Evolutionary conservation across 306 rosid species (phyloP), one percentile per base, ranked within the genome.

Genomic region (Geum urbanum): DNA sequence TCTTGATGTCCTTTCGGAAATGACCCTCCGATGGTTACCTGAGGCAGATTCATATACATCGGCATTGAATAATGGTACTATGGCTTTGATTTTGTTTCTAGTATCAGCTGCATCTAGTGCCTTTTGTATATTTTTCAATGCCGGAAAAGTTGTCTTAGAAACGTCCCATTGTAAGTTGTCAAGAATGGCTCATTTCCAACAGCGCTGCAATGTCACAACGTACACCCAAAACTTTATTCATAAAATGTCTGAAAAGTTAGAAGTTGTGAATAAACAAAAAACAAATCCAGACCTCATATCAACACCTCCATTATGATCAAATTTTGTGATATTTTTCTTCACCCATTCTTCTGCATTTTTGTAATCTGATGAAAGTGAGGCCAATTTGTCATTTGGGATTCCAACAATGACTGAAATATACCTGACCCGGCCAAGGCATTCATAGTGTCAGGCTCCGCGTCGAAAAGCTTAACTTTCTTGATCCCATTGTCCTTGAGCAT

Each of bases 171-270:
- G 79, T 82, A 92, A 70, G 83, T 78, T 44, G 66, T 22, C 73
- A 90, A 81, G 78, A 88, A 92, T 0, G 98, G 79, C 41, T 92
- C 98, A 35, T 90, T 92, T 48, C 98, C 97, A 54, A 92, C 97
- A 0, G 81, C 89, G 71, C 96, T 92, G 47, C 41, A 56, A 20
- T 45, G 39, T 37, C 11, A 22, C 13, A 24, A 35, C 27, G 27
- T 24, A 24, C 0, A 15, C 7, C 3, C 5, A 20, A 59, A 37
- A 59, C 5, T 60, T 8, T 15, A 35, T 35, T 5, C 32, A 49
- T 49, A 27, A 27, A 27, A 27, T 27, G 32, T 27, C 32, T 27
- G 32, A 27, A 27, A 1, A 27, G 32, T 27, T 27, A 2, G 1
- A 27, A 27, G 2, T 27, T 27, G 32, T 27, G 32, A 27, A 27